Conservation (phyloP, 75 land plant genomes). For the Selaginella moellendorffii region DNA sequence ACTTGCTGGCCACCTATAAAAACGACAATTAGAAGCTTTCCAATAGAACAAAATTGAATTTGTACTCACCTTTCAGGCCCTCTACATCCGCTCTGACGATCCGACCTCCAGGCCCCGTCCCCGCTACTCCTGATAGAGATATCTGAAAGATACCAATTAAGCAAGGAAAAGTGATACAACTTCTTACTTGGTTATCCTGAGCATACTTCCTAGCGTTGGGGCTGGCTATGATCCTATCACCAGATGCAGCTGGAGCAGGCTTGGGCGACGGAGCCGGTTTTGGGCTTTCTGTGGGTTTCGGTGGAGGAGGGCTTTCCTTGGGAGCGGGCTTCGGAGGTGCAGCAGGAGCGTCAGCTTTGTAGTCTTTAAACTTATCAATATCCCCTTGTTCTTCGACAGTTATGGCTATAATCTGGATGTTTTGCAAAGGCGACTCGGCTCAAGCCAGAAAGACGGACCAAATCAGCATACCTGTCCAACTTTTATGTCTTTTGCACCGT, state of each 20-base stretch:
- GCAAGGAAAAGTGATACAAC: neutral
- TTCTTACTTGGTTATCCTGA: constrained; percentile 62
- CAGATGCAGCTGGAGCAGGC: constrained; percentile 10
- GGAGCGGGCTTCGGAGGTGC: constrained; percentile 3
- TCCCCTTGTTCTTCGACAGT: constrained; percentile 82
- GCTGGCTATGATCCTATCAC: constrained; percentile 67
- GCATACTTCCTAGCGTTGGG: constrained; percentile 87
- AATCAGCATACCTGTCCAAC: constrained; percentile 82
- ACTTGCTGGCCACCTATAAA: neutral
- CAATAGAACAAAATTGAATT: neutral
- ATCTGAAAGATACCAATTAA: constrained; percentile 33
- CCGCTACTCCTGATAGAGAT: constrained; percentile 73
- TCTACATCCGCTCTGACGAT: constrained; percentile 96
- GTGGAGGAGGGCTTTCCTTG: constrained; percentile 7
- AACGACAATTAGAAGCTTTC: neutral
- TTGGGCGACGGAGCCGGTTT: constrained; percentile 24
- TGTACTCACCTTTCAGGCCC: constrained; percentile 19
- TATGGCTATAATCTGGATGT: constrained; percentile 48
- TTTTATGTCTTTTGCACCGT: constrained; percentile 82
- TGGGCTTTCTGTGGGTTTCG: constrained; percentile 11
- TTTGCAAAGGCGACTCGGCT: too few species aligned
- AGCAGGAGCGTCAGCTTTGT: constrained; percentile 38
- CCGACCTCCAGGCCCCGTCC: constrained; percentile 91
- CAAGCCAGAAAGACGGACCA: neutral
- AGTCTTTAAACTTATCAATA: constrained; percentile 65